A percentile compares a stretch with the other conserved stretches of the same genome.
Evolutionary conservation across 352 stramenopile genomes (phyloP).

Genomic region (Plasmopara muralis): DNA sequence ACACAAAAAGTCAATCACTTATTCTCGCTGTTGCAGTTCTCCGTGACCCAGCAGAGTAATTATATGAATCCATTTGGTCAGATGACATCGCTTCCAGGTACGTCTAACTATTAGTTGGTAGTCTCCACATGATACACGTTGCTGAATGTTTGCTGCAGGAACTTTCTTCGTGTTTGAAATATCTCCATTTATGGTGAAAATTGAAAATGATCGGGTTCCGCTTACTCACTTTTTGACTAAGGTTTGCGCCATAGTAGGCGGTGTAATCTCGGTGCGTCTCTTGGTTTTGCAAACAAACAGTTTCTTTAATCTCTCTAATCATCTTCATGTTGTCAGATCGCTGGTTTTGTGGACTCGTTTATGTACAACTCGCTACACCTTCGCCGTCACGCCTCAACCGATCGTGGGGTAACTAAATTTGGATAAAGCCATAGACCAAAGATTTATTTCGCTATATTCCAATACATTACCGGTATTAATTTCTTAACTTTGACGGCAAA

Average conservation of each 20-base stretch:
- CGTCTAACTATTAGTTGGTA: background rate
- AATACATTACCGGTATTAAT: too few relatives aligned
- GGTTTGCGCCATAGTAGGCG: slow-evolving; percentile 76
- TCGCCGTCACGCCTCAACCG: slow-evolving; percentile 28
- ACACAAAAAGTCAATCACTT: too few relatives aligned
- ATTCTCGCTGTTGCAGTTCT: slow-evolving; percentile 36
- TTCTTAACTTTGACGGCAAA: too few relatives aligned
- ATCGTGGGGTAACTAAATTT: slow-evolving; percentile 25
- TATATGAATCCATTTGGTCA: slow-evolving; percentile 64
- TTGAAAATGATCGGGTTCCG: slow-evolving; percentile 73
- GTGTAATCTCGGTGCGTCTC: slow-evolving; percentile 70
- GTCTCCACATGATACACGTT: too few relatives aligned
- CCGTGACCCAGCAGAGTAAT: slow-evolving; percentile 73
- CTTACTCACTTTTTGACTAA: slow-evolving; percentile 83
- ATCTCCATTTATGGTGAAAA: slow-evolving; percentile 82
- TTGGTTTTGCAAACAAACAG: background rate
- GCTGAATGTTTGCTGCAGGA: slow-evolving; percentile 20
- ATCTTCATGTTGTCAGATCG: slow-evolving; percentile 40
- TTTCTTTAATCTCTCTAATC: background rate
- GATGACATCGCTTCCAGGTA: slow-evolving; percentile 65
- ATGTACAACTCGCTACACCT: slow-evolving; percentile 80
- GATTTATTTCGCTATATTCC: too few relatives aligned
- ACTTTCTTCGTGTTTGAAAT: slow-evolving; percentile 84
- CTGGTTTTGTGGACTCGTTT: slow-evolving; percentile 83
- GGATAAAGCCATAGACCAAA: background rate